A percentile compares a stretch with the other conserved stretches of the same genome.
Conservation (phyloP, 495 filamentous ascomycete genomes). For the Penicillium pulvis region DNA sequence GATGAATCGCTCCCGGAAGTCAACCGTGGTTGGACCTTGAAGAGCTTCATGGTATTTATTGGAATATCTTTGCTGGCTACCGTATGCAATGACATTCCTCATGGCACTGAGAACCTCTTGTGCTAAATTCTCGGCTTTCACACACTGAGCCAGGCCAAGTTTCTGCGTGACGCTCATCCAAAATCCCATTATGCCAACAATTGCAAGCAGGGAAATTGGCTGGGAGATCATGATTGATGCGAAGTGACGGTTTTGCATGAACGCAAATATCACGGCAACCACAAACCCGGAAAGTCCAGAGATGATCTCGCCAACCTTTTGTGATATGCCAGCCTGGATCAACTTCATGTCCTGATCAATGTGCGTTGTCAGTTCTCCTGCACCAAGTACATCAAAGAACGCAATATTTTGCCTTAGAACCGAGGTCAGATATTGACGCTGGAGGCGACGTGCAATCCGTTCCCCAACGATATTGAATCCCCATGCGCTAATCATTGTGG, state of each 20-base stretch:
- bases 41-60: constrained; percentile 69
- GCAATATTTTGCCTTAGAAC: too few species aligned
- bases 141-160: constrained; percentile 66
- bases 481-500: too few species aligned
- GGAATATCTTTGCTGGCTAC: constrained; percentile 74
- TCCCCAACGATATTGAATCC: too few species aligned
- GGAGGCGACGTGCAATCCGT: too few species aligned
- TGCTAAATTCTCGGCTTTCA: constrained; percentile 73
- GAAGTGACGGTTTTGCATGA: not conserved
- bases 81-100: constrained; percentile 81
- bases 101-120: constrained; percentile 84
- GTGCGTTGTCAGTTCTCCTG: too few species aligned
- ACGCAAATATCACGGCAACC: too few species aligned
- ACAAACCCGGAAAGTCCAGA: too few species aligned
- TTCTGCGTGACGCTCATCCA: constrained; percentile 33
- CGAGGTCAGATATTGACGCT: too few species aligned
- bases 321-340: too few species aligned
- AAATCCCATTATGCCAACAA: constrained; percentile 12
- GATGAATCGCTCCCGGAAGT: constrained; percentile 13
- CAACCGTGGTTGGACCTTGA: constrained; percentile 23
- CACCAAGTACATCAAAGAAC: too few species aligned
- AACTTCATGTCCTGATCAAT: too few species aligned
- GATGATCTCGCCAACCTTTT: too few species aligned
- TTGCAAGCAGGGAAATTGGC: constrained; percentile 11
- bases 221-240: constrained; percentile 17